These are phyloP conservation scores for Tulasnella sp. DNA, from an alignment of 768 basidiomycete genomes.

Conservation along the genomic window DNA sequence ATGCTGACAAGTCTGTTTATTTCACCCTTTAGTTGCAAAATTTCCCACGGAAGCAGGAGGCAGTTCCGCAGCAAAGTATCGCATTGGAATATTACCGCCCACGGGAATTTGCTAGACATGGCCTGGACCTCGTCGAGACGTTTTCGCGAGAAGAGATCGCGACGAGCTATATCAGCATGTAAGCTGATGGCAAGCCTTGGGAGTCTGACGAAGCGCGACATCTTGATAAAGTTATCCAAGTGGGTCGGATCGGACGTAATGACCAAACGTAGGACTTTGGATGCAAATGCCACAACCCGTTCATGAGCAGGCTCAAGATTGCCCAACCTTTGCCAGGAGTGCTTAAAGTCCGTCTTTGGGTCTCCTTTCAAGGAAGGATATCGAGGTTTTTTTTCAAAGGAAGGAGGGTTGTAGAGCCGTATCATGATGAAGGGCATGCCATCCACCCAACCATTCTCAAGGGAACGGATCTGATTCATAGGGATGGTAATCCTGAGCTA, in stretches of 20 bases:
- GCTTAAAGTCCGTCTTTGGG: slow-evolving; percentile 34
- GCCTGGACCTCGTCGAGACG: slow-evolving; percentile 41
- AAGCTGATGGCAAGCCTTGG: slow-evolving; percentile 38
- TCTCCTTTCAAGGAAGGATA: slow-evolving; percentile 45
- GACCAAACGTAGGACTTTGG: slow-evolving; percentile 41
- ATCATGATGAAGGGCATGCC: slow-evolving; percentile 53
- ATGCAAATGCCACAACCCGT: slow-evolving; percentile 56
- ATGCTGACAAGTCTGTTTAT: slow-evolving; percentile 35
- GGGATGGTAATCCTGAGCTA: slow-evolving; percentile 1
- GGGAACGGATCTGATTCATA: slow-evolving; percentile 36
- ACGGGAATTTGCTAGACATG: slow-evolving; percentile 44
- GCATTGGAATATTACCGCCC: slow-evolving; percentile 69
- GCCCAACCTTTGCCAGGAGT: slow-evolving; percentile 51
- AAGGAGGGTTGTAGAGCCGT: slow-evolving; percentile 40
- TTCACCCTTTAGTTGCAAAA: slow-evolving; percentile 29
- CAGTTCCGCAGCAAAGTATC: slow-evolving; percentile 60
- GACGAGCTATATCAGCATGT: slow-evolving; percentile 32
- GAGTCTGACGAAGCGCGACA: slow-evolving; percentile 32
- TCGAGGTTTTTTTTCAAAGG: slow-evolving; percentile 53
- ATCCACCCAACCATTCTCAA: slow-evolving; percentile 53
- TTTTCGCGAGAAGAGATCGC: slow-evolving; percentile 45
- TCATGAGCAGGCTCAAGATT: slow-evolving; percentile 52
- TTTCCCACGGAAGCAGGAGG: slow-evolving; percentile 51
- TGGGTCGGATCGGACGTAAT: slow-evolving; percentile 48
- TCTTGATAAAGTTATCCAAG: slow-evolving; percentile 47